phyloP scores from a whole-genome alignment of 345 rosid species.

The Eucalyptus regnans region DNA sequence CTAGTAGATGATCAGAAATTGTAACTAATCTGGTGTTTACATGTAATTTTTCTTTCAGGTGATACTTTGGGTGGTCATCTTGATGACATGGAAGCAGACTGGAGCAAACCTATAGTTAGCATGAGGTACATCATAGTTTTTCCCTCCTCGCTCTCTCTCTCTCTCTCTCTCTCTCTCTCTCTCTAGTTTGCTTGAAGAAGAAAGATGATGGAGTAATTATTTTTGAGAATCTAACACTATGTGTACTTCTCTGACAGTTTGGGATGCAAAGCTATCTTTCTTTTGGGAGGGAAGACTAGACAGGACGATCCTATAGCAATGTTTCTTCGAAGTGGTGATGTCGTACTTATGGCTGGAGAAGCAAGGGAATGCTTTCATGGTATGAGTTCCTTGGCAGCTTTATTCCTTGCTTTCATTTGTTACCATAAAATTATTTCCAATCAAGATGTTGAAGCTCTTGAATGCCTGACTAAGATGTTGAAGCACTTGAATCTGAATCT shows the following conservation, averaged over 20 bases:
- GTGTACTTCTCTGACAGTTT: constrained; percentile 27
- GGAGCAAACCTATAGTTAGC: constrained; percentile 97
- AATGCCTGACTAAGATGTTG: neutral
- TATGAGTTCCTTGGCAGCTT: constrained; percentile 3
- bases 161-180: neutral
- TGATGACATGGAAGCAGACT: constrained; percentile 96
- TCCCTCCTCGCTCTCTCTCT: neutral
- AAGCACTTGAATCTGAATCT: neutral
- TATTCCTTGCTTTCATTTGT: neutral
- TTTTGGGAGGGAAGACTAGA: constrained; percentile 77
- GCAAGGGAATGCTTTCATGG: constrained; percentile 96
- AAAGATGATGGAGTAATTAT: neutral
- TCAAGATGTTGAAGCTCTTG: neutral
- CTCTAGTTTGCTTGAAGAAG: neutral
- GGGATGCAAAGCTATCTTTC: constrained; percentile 95
- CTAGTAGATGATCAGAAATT: neutral
- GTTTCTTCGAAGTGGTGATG: constrained; percentile 95
- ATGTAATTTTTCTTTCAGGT: constrained; percentile 21
- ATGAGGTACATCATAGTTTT: constrained; percentile 41
- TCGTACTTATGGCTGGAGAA: constrained; percentile 88
- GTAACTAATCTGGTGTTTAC: neutral
- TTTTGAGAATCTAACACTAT: neutral
- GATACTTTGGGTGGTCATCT: constrained; percentile 95
- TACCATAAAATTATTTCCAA: neutral
- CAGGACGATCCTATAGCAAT: constrained; percentile 72